These are phyloP conservation scores for Hypoxylon perforatum DNA, from an alignment of 495 filamentous ascomycete species.

Conservation along the genomic window DNA sequence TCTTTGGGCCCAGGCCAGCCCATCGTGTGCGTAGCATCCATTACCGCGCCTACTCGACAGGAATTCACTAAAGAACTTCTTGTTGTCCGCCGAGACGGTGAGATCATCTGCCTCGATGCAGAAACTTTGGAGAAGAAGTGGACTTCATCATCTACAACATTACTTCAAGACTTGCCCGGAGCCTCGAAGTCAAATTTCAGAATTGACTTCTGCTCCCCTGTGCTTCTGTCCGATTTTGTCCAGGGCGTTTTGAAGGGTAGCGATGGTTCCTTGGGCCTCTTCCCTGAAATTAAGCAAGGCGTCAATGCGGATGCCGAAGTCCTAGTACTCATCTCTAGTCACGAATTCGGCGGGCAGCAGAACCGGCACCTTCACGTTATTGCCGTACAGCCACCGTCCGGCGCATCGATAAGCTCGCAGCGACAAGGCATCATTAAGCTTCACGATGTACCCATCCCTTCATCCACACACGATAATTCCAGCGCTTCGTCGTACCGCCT, in stretches of 20 bases:
- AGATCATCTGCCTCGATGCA: slow-evolving; percentile 51
- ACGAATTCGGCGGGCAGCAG: slow-evolving; percentile 17
- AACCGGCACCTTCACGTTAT: slow-evolving; percentile 59
- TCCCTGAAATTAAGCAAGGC: slow-evolving; percentile 47
- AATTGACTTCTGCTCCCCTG: slow-evolving; percentile 54
- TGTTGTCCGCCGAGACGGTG: slow-evolving; percentile 53
- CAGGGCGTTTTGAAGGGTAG: slow-evolving; percentile 56
- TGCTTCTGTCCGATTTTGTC: slow-evolving; percentile 52
- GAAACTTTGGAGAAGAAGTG: slow-evolving; percentile 56
- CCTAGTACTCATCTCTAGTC: slow-evolving; percentile 55
- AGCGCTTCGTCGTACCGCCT: slow-evolving; percentile 55
- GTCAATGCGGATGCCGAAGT: slow-evolving; percentile 52
- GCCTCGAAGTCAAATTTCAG: slow-evolving; percentile 41
- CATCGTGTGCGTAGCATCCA: slow-evolving; percentile 38
- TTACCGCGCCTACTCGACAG: slow-evolving; percentile 1
- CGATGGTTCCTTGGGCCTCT: slow-evolving; percentile 51
- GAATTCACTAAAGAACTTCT: slow-evolving; percentile 44
- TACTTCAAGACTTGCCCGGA: slow-evolving; percentile 51
- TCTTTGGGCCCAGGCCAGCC: slow-evolving; percentile 33
- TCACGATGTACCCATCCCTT: slow-evolving; percentile 39
- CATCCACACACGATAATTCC: neutral
- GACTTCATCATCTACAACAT: slow-evolving; percentile 46
- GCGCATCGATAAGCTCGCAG: slow-evolving; percentile 22
- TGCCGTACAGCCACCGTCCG: slow-evolving; percentile 48
- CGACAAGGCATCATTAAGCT: slow-evolving; percentile 43